phyloP scores from a whole-genome alignment of 305 asterid species.

The Salvia sclarea region DNA sequence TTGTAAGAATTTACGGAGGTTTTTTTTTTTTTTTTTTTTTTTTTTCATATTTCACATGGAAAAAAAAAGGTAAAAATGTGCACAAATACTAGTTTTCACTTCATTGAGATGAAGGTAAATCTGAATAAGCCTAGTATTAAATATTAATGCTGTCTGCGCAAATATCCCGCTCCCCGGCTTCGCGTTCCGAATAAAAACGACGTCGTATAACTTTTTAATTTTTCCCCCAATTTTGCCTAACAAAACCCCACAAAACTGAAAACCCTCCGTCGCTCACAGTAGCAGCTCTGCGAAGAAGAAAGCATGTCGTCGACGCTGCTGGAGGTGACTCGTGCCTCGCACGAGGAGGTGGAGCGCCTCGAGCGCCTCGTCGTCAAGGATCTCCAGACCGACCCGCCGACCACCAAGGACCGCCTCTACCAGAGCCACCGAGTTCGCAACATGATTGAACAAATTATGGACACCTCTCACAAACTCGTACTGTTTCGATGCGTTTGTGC shows the following conservation, averaged over 20 bases:
- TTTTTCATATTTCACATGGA: too few species aligned
- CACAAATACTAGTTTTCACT: too few species aligned
- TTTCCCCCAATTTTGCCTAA: conserved; percentile 18
- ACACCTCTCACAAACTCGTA: conserved; percentile 75
- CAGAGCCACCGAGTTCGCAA: conserved; percentile 96
- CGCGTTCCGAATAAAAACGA: conserved; percentile 8
- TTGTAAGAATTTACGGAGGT: too few species aligned
- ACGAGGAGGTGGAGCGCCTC: conserved; percentile 94
- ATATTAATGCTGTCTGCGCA: neutral
- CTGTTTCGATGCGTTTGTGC: neutral
- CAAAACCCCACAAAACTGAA: conserved; percentile 32
- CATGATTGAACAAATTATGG: conserved; percentile 78
- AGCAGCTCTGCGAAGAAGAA: conserved; percentile 22
- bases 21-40: too few species aligned
- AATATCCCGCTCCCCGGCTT: neutral
- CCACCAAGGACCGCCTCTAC: conserved; percentile 77
- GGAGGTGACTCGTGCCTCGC: conserved; percentile 87
- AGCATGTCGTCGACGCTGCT: conserved; percentile 90
- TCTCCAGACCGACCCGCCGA: conserved; percentile 80
- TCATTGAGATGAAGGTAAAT: neutral
- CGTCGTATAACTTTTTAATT: conserved; percentile 11
- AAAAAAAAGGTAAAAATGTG: too few species aligned
- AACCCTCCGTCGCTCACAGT: conserved; percentile 33
- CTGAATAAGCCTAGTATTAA: neutral
- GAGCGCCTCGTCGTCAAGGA: conserved; percentile 90